phyloP scores from a whole-genome alignment of 768 basidiomycete species.

The Asterophora parasitica region DNA sequence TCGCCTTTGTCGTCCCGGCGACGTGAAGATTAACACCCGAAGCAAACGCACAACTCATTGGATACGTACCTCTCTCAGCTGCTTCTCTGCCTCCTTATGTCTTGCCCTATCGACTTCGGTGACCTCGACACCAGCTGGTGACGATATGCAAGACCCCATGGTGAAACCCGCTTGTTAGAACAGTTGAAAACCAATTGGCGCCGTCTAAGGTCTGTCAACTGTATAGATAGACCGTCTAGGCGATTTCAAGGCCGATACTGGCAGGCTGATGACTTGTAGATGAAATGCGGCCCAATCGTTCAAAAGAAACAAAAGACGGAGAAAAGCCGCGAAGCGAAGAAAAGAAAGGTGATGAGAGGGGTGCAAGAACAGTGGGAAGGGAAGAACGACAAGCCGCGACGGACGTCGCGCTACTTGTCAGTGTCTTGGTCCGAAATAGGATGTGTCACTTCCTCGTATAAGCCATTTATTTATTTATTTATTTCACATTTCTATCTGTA shows the following conservation, averaged over 20 bases:
- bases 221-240: neutral
- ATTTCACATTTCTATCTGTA: too few species aligned
- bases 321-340: neutral
- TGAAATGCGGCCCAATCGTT: neutral
- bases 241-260: neutral
- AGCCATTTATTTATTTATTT: too few species aligned
- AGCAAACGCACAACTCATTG: neutral
- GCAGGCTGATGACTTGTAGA: neutral
- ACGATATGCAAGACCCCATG: slow-evolving; percentile 83
- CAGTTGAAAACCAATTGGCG: neutral
- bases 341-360: neutral
- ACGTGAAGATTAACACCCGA: slow-evolving; percentile 2
- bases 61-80: slow-evolving; percentile 63
- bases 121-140: slow-evolving; percentile 49
- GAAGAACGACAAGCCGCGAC: neutral
- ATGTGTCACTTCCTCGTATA: too few species aligned
- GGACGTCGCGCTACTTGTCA: neutral
- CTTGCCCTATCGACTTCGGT: slow-evolving; percentile 63
- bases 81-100: slow-evolving; percentile 71
- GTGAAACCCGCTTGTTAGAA: slow-evolving; percentile 1
- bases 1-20: slow-evolving; percentile 47
- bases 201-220: neutral
- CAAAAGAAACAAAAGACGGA: neutral
- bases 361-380: neutral
- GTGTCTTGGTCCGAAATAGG: neutral